phyloP scores from a whole-genome alignment of 2,329 filamentous ascomycete genomes.

The Hysterium pulicare region DNA sequence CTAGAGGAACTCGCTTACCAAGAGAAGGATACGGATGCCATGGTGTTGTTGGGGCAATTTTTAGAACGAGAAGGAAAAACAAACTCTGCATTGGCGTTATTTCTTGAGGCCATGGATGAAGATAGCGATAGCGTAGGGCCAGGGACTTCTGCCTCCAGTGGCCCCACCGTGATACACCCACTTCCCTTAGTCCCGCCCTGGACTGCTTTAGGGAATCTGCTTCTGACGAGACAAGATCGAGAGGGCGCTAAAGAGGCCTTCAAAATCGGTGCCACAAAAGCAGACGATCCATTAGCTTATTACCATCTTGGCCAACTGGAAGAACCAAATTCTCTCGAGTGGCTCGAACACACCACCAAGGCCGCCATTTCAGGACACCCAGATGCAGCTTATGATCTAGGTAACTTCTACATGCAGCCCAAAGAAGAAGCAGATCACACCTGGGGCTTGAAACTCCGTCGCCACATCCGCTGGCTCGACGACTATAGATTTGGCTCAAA shows the following conservation, averaged over 20 bases:
- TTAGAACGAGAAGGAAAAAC: slow-evolving; percentile 22
- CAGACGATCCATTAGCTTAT: slow-evolving; percentile 44
- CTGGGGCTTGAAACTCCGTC: background rate
- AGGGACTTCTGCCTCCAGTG: background rate
- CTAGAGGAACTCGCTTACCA: slow-evolving; percentile 20
- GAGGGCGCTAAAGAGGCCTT: slow-evolving; percentile 28
- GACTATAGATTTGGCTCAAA: background rate
- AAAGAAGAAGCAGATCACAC: slow-evolving; percentile 1
- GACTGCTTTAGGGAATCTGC: slow-evolving; percentile 27
- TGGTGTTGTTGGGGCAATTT: slow-evolving; percentile 30
- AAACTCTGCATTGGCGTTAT: slow-evolving; percentile 17
- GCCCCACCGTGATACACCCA: slow-evolving; percentile 9
- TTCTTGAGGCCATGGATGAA: slow-evolving; percentile 20
- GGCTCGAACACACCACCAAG: slow-evolving; percentile 45
- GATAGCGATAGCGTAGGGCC: background rate
- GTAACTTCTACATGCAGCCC: slow-evolving; percentile 32
- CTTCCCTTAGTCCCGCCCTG: slow-evolving; percentile 27
- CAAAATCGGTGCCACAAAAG: slow-evolving; percentile 33
- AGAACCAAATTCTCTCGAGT: slow-evolving; percentile 27
- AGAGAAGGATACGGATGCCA: slow-evolving; percentile 18
- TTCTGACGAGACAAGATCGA: slow-evolving; percentile 15
- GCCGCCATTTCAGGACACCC: slow-evolving; percentile 41
- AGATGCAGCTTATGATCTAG: slow-evolving; percentile 38
- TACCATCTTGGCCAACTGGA: slow-evolving; percentile 33
- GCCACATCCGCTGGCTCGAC: slow-evolving; percentile 1